A percentile compares a stretch with the other conserved stretches of the same genome.
Evolutionary conservation across 225 moss, liverwort and hornwort species (phyloP).

Genomic region (Anthoceros angustus): DNA sequence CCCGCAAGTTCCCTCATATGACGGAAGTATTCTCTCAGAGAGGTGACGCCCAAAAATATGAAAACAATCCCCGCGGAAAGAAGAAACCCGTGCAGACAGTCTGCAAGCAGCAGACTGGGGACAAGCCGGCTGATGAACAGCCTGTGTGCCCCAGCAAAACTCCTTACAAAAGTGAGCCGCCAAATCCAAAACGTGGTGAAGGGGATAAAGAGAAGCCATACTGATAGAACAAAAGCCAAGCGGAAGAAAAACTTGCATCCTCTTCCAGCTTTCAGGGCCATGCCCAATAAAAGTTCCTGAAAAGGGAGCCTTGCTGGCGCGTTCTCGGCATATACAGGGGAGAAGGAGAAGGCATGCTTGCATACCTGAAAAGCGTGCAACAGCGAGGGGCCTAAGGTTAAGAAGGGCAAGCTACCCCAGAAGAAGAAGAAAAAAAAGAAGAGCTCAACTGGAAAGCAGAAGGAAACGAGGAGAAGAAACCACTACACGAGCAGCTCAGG

Average conservation of each 20-base stretch:
- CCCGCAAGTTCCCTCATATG: conserved; percentile 79
- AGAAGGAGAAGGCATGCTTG: conserved; percentile 95
- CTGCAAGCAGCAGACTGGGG: conserved; percentile 68
- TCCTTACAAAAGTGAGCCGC: conserved; percentile 94
- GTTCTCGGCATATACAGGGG: conserved; percentile 83
- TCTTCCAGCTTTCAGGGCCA: conserved; percentile 65
- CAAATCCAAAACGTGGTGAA: conserved; percentile 98
- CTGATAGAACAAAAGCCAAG: conserved; percentile 64
- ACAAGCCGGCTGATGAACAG: conserved; percentile 81
- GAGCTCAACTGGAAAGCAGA: no score
- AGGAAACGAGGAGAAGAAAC: background rate
- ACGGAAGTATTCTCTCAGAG: conserved; percentile 87
- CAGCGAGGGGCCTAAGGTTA: background rate
- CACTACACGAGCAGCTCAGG: background rate
- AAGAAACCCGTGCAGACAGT: conserved; percentile 91
- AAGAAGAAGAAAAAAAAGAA: no score
- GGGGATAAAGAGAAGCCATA: conserved; percentile 90
- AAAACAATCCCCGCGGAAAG: conserved; percentile 96
- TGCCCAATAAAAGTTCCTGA: conserved; percentile 66
- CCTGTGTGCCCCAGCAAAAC: conserved; percentile 71
- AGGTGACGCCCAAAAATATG: conserved; percentile 97
- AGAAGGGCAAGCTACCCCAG: no score
- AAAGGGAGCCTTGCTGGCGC: conserved; percentile 83
- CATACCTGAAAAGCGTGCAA: conserved; percentile 51
- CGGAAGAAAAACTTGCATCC: conserved; percentile 67